Evolutionary conservation across 768 basidiomycete species (phyloP), one percentile per base, ranked within the genome.

Genomic region (Exidia glandulosa): DNA sequence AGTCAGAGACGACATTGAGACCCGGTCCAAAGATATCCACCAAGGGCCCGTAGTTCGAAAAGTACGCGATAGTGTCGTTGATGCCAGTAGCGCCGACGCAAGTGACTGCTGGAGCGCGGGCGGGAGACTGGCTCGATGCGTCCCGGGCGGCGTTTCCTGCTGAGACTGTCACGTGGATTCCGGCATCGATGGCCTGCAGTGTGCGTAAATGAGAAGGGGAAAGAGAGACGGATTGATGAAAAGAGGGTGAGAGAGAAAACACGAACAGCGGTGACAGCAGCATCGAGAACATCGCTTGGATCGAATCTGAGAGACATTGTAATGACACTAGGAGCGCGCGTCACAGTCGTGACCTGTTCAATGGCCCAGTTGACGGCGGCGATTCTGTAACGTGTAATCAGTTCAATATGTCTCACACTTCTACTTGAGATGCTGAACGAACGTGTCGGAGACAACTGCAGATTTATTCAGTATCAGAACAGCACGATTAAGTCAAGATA

Each of bases 281-380:
- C 78, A 63, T 99, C 93, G 56, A 98, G 80, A 33, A 90, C 81
- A 25, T 76, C 79, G 5, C 90, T 91, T 76, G 94, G 95, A 60
- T 91, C 90, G 67, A 95, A 96, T 63, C 96, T 95, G 57, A 99
- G 86, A 71, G 86, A 89, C 96, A 99, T 96, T 80, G 94, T 70
- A 4, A 70, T 71, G 45, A 77, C 66, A 0, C 69, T 68, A 3
- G 76, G 60, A 29, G 62, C 73, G 23, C 67, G 62, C 0, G 67
- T 65, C 36, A 67, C 65, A 10, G 65, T 33, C 12, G 57, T 32
- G 31, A 65, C 68, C 32, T 63, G 58, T 1, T 27, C 33, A 29
- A 62, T 50, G 9, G 74, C 75, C 62, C 67, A 77, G 60, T 74
- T 66, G 41, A 76, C 58, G 6, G 71, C 73, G 7, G 68, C 67